Evolutionary conservation across 2,329 filamentous ascomycete species (phyloP).

Genomic region (Fusarium sp.): DNA sequence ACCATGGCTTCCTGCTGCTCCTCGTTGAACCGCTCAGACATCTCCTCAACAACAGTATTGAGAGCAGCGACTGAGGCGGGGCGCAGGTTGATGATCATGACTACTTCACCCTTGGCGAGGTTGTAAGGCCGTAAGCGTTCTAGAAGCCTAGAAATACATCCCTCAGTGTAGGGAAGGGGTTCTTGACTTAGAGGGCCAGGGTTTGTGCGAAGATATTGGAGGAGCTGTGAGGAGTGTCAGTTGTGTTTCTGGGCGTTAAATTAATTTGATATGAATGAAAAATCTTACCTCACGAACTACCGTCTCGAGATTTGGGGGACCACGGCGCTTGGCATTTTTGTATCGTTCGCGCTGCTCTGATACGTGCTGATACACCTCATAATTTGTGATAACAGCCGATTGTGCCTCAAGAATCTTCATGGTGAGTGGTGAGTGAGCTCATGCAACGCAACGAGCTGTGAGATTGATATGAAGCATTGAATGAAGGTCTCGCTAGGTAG

Average conservation of each 20-base stretch:
- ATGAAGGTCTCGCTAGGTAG: slow-evolving; percentile 1
- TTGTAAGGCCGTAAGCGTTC: slow-evolving; percentile 64
- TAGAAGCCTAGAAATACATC: slow-evolving; percentile 63
- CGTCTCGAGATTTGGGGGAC: slow-evolving; percentile 67
- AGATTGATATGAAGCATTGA: not conserved
- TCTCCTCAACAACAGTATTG: slow-evolving; percentile 72
- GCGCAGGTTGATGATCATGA: slow-evolving; percentile 74
- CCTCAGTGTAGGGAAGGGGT: slow-evolving; percentile 62
- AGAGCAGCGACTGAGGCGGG: slow-evolving; percentile 66
- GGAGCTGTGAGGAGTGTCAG: slow-evolving; percentile 55
- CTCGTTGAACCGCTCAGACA: slow-evolving; percentile 66
- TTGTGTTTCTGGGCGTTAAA: not conserved
- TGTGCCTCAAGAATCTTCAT: slow-evolving; percentile 80
- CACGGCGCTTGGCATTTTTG: slow-evolving; percentile 59
- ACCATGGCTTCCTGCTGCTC: slow-evolving; percentile 69
- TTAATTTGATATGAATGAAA: not conserved
- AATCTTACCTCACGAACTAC: slow-evolving; percentile 70
- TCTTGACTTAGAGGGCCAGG: slow-evolving; percentile 66
- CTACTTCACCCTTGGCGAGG: slow-evolving; percentile 72
- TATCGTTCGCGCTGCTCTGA: slow-evolving; percentile 63
- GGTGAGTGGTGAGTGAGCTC: slow-evolving; percentile 15
- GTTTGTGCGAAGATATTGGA: slow-evolving; percentile 65
- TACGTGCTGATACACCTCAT: slow-evolving; percentile 75
- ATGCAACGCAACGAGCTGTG: not conserved
- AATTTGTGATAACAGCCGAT: slow-evolving; percentile 75